These are phyloP conservation scores for Zangia roseola DNA, from an alignment of 768 basidiomycete genomes.

Conservation along the genomic window DNA sequence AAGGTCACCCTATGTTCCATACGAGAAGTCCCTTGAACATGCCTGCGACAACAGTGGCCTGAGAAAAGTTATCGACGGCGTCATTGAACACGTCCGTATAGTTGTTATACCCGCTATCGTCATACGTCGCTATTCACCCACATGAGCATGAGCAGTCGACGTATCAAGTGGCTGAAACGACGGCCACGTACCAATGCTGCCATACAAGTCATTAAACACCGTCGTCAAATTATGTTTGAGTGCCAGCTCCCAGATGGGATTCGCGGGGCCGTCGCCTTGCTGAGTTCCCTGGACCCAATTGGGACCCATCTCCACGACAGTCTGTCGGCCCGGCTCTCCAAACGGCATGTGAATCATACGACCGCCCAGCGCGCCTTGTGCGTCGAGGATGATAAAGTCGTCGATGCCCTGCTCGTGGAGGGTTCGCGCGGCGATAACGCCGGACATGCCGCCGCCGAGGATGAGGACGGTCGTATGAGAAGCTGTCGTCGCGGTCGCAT, in stretches of 20 bases:
- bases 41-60: slow-evolving; percentile 48
- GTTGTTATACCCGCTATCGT: slow-evolving; percentile 49
- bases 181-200: slow-evolving; percentile 39
- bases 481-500: slow-evolving; percentile 7
- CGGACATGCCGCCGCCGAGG: slow-evolving; percentile 65
- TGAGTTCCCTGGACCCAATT: slow-evolving; percentile 62
- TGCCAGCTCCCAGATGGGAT: slow-evolving; percentile 58
- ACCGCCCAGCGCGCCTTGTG: slow-evolving; percentile 56
- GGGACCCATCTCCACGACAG: slow-evolving; percentile 54
- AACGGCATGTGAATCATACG: slow-evolving; percentile 51
- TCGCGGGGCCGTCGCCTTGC: slow-evolving; percentile 45
- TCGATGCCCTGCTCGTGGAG: slow-evolving; percentile 51
- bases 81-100: slow-evolving; percentile 45
- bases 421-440: slow-evolving; percentile 62
- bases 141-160: neutral
- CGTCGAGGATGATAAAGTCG: slow-evolving; percentile 64
- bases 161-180: neutral
- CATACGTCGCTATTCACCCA: slow-evolving; percentile 45
- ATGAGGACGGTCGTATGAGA: slow-evolving; percentile 46
- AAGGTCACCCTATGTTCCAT: slow-evolving; percentile 40
- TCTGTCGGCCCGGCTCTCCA: slow-evolving; percentile 36
- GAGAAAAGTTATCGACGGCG: slow-evolving; percentile 39
- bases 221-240: slow-evolving; percentile 51
- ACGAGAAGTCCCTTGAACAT: slow-evolving; percentile 21
- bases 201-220: slow-evolving; percentile 43